These are phyloP conservation scores for Trichoderma semiorbis DNA, from an alignment of 2,329 filamentous ascomycete species.

Conservation along the genomic window DNA sequence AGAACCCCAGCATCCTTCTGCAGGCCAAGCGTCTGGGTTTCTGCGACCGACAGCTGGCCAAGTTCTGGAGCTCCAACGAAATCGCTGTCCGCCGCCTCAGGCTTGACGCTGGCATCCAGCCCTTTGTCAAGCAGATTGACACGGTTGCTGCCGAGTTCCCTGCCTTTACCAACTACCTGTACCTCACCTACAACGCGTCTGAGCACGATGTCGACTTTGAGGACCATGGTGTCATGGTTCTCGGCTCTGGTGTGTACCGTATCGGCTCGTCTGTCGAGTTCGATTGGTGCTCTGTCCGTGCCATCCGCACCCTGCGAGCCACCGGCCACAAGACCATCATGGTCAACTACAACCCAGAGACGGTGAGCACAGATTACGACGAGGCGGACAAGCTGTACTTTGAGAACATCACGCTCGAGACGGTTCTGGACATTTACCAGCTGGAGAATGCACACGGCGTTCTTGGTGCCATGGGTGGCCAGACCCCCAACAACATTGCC, in stretches of 20 bases:
- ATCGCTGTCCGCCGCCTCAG: constrained; percentile 80
- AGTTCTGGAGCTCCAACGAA: constrained; percentile 93
- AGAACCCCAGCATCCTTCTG: constrained; percentile 63
- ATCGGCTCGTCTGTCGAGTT: constrained; percentile 98
- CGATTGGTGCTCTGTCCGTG: constrained; percentile 96
- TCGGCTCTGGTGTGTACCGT: constrained; percentile 92
- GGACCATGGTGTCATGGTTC: constrained; percentile 92
- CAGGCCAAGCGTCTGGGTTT: constrained; percentile 93
- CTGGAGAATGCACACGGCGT: constrained; percentile 80
- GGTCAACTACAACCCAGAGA: constrained; percentile 93
- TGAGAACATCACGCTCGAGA: constrained; percentile 90
- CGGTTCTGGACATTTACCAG: constrained; percentile 88
- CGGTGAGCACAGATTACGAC: constrained; percentile 85
- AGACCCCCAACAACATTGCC: constrained; percentile 97
- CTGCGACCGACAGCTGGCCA: constrained; percentile 87
- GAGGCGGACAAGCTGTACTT: constrained; percentile 95
- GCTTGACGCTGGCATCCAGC: constrained; percentile 80
- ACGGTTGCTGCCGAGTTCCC: constrained; percentile 97
- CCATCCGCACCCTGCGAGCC: constrained; percentile 83
- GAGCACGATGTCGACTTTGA: constrained; percentile 81
- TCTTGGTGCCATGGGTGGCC: constrained; percentile 92
- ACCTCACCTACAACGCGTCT: constrained; percentile 89
- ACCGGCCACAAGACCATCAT: constrained; percentile 91
- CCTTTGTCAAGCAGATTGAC: constrained; percentile 96
- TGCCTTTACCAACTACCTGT: constrained; percentile 91